Evolutionary conservation across 768 basidiomycete species (phyloP), one percentile per base, ranked within the genome.

Genomic region (Collybia sp.): DNA sequence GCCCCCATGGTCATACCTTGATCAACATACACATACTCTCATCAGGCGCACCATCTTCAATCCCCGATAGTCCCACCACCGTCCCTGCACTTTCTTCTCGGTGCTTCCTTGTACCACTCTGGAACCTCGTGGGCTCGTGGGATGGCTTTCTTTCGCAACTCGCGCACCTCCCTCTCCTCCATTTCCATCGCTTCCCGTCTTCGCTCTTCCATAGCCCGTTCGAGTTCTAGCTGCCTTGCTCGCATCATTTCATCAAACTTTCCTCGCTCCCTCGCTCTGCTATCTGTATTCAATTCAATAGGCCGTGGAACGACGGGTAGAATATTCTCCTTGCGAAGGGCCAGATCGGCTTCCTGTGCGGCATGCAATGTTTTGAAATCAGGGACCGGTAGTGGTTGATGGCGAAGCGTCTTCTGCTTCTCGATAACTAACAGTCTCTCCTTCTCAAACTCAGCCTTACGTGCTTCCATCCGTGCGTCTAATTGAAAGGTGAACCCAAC

Each of bases 31-130:
- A n/a, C 35, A 18, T 10, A 13, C 35, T 37, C 35, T 8, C 25
- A 25, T 25, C 25, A 25, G 25, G 25, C 25, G 25, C 25, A 25
- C 44, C 46, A 48, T 35, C 42, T 42, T 53, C 32, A 48, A 36
- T 42, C 46, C 8, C 30, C 36, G 12, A 45, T 42, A 25, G 45
- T 43, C 43, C 47, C 37, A 47, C 45, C 49, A 37, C 50, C 41
- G 47, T 33, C 51, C 51, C 49, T 64, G 50, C 30, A 61, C 60
- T 63, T 64, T 59, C 69, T 77, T 75, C 74, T 86, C 54, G 84
- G 84, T 59, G 76, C 79, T 36, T 75, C 74, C 53, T 76, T 80
- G 55, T 89, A 89, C 87, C 87, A 89, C 52, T 80, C 82, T 10
- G 87, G 87, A 18, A 89, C 73, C 54, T 77, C 78, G 58, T 88